Percentiles rank a stretch among this genome's conserved stretches.
Evolutionary conservation across 805 yeast genomes (phyloP).

Genomic region (Candida peoriensis): DNA sequence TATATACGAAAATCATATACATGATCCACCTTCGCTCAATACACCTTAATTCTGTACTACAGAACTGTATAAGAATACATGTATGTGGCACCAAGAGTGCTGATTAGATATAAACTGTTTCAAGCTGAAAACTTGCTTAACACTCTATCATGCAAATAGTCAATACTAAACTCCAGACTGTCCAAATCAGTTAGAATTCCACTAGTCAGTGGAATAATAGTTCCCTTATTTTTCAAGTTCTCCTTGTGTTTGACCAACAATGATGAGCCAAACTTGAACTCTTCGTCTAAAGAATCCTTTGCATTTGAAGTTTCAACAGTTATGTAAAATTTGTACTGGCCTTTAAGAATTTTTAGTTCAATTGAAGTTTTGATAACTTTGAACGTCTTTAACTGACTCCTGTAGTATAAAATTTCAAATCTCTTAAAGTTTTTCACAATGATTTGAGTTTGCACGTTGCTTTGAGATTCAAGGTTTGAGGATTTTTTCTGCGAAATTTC

Average conservation of each 20-base stretch:
- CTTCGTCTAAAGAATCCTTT: too few species aligned
- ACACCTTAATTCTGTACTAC: too few species aligned
- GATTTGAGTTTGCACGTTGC: constrained; percentile 9
- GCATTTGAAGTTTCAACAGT: constrained; percentile 2
- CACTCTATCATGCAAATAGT: constrained; percentile 13
- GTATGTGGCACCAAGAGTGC: too few species aligned
- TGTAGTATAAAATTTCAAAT: constrained; percentile 17
- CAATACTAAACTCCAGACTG: constrained; percentile 12
- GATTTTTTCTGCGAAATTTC: constrained; percentile 8
- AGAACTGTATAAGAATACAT: too few species aligned
- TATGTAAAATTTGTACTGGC: constrained; percentile 2
- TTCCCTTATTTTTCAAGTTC: too few species aligned
- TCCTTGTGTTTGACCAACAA: too few species aligned
- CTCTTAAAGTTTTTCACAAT: constrained; percentile 16
- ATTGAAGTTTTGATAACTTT: too few species aligned
- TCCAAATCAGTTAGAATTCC: constrained; percentile 12
- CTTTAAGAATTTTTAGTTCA: constrained; percentile 11
- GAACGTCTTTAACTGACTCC: too few species aligned
- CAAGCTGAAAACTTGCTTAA: not conserved
- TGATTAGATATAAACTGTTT: not conserved
- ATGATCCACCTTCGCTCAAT: too few species aligned
- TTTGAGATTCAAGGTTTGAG: not conserved
- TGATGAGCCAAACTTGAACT: too few species aligned
- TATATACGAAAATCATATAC: too few species aligned
- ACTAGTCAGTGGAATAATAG: constrained; percentile 11